These are phyloP conservation scores for Crucibulum parvulum DNA, from an alignment of 1,284 basidiomycete genomes.

Conservation along the genomic window DNA sequence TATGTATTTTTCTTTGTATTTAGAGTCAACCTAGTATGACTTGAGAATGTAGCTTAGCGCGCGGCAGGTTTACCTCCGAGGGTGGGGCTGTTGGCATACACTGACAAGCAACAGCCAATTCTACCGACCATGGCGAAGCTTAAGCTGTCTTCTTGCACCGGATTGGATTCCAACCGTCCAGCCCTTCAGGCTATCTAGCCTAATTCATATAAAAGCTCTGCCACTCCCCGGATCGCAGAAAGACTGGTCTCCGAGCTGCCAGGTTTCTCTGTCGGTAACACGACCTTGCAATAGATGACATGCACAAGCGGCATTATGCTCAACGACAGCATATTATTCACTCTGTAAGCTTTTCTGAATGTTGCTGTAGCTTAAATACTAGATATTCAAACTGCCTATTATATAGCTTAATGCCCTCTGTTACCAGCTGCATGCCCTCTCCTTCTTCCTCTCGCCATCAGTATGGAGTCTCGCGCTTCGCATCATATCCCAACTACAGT, in stretches of 20 bases:
- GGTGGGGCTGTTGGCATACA: too few relatives aligned
- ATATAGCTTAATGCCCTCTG: slow-evolving; percentile 70
- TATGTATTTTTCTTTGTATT: too few relatives aligned
- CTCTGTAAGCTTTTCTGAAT: slow-evolving; percentile 55
- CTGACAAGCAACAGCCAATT: too few relatives aligned
- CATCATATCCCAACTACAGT: slow-evolving; percentile 65
- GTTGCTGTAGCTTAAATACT: slow-evolving; percentile 6
- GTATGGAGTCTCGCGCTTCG: slow-evolving; percentile 64
- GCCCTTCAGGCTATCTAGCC: too few relatives aligned
- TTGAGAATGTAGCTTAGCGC: too few relatives aligned
- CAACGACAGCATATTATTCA: slow-evolving; percentile 79
- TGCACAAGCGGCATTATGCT: slow-evolving; percentile 74
- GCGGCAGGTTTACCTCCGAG: too few relatives aligned
- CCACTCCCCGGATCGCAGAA: neutral
- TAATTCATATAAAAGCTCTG: too few relatives aligned
- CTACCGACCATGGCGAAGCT: too few relatives aligned
- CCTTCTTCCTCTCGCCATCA: slow-evolving; percentile 77
- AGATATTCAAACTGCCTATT: too few relatives aligned
- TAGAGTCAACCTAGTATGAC: too few relatives aligned
- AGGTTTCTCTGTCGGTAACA: slow-evolving; percentile 15
- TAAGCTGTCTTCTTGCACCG: too few relatives aligned
- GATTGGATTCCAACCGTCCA: too few relatives aligned
- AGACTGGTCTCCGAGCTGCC: neutral
- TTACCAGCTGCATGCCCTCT: slow-evolving; percentile 75
- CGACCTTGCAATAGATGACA: slow-evolving; percentile 54